phyloP scores from a whole-genome alignment of 768 basidiomycete species.

The Gloeophyllum trabeum region DNA sequence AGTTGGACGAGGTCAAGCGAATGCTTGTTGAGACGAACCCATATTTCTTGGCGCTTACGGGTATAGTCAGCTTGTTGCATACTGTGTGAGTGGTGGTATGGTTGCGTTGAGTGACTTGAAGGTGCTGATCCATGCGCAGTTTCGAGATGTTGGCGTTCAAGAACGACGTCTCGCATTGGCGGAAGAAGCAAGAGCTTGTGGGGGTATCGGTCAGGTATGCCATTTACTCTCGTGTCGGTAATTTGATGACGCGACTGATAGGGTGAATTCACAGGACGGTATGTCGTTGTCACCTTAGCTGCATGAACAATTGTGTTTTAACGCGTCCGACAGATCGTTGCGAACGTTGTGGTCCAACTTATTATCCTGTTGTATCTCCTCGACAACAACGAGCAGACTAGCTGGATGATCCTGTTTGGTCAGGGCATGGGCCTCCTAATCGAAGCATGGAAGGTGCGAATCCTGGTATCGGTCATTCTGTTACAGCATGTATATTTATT shows the following conservation, averaged over 20 bases:
- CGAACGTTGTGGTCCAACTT: slow-evolving; percentile 90
- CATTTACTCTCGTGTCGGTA: background rate
- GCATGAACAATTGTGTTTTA: no score
- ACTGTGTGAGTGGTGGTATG: slow-evolving; percentile 48
- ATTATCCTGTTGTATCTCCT: slow-evolving; percentile 88
- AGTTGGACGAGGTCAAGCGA: slow-evolving; percentile 91
- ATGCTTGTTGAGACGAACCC: slow-evolving; percentile 88
- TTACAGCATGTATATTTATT: background rate
- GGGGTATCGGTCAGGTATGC: slow-evolving; percentile 86
- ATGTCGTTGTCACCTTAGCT: no score
- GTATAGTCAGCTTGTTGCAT: slow-evolving; percentile 78
- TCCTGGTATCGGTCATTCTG: background rate
- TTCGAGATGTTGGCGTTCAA: slow-evolving; percentile 97
- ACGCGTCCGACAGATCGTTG: slow-evolving; percentile 72
- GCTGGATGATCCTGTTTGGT: slow-evolving; percentile 93
- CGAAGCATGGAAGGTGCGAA: slow-evolving; percentile 86
- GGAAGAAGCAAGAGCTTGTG: slow-evolving; percentile 87
- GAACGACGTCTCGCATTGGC: slow-evolving; percentile 91
- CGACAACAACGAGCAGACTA: slow-evolving; percentile 92
- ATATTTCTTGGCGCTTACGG: slow-evolving; percentile 80
- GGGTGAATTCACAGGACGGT: no score
- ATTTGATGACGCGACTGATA: background rate
- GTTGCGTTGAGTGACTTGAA: slow-evolving; percentile 3
- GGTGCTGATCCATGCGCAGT: slow-evolving; percentile 22
- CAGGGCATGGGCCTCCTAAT: slow-evolving; percentile 74